These are phyloP conservation scores for Ophiostoma sp. DNA, from an alignment of 2,329 filamentous ascomycete genomes.

Conservation along the genomic window DNA sequence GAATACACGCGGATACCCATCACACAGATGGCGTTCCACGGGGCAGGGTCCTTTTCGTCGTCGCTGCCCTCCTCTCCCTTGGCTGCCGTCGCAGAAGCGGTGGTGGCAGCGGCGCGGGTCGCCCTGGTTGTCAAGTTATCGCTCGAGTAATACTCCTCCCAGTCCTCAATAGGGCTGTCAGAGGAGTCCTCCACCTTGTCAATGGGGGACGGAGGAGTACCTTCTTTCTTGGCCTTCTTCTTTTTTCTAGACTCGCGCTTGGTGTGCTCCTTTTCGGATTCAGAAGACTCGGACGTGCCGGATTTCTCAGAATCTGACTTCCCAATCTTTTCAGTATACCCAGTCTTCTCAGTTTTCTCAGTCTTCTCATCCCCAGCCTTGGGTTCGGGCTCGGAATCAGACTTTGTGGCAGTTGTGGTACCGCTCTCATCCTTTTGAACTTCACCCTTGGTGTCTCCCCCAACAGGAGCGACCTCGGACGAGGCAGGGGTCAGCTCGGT, in stretches of 20 bases:
- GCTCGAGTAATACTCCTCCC: slow-evolving; percentile 54
- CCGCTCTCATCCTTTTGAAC: not conserved
- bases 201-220: slow-evolving; percentile 20
- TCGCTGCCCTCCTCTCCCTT: slow-evolving; percentile 47
- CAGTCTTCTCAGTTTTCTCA: not conserved
- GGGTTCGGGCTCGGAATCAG: not conserved
- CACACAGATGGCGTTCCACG: slow-evolving; percentile 60
- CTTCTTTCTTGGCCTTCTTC: not conserved
- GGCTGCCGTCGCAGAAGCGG: slow-evolving; percentile 38
- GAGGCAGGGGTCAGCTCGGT: not conserved
- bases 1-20: slow-evolving; percentile 58
- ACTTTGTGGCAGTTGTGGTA: not conserved
- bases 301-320: not conserved
- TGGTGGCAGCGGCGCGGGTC: slow-evolving; percentile 18
- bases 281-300: not conserved
- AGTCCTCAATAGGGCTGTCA: slow-evolving; percentile 55
- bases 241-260: not conserved
- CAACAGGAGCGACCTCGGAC: not conserved
- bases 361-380: not conserved
- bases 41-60: slow-evolving; percentile 51
- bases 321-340: not conserved
- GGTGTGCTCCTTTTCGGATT: not conserved
- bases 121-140: slow-evolving; percentile 51
- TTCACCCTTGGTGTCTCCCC: not conserved
- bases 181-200: slow-evolving; percentile 48